phyloP scores from a whole-genome alignment of 192 early-diverging fungal species.

The Mortierella claussenii region DNA sequence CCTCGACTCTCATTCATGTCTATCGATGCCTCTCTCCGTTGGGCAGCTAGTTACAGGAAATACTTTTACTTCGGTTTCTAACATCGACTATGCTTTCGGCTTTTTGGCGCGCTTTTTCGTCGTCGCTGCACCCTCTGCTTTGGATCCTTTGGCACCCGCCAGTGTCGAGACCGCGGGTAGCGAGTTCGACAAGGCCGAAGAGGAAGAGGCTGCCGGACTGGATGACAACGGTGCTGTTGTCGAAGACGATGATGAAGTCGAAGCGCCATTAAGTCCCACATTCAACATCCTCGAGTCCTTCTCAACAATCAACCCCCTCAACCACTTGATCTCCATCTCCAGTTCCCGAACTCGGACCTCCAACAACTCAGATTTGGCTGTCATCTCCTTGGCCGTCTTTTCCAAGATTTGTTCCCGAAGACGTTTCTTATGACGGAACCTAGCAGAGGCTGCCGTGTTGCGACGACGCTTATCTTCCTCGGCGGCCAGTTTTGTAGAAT shows the following conservation, averaged over 20 bases:
- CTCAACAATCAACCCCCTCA: conserved; percentile 83
- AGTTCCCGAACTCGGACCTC: conserved; percentile 86
- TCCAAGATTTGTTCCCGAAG: conserved; percentile 88
- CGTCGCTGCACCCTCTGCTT: conserved; percentile 1
- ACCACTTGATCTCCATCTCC: conserved; percentile 94
- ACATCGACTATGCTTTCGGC: conserved; percentile 11
- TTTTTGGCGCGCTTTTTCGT: conserved; percentile 31
- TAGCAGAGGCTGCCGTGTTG: conserved; percentile 95
- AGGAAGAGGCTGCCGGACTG: too few species aligned
- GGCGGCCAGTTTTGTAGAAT: conserved; percentile 44
- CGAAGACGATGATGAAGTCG: neutral
- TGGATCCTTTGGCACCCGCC: neutral
- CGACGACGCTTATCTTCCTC: conserved; percentile 91
- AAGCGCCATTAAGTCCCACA: neutral
- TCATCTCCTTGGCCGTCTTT: conserved; percentile 84
- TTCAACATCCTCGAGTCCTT: conserved; percentile 62
- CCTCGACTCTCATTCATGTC: too few species aligned
- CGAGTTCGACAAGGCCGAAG: neutral
- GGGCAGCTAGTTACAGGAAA: neutral
- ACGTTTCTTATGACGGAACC: conserved; percentile 97
- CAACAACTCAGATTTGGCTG: conserved; percentile 74
- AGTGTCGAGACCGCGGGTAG: neutral
- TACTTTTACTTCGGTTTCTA: neutral
- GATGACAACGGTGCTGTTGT: neutral
- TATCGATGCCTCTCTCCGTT: neutral